These are phyloP conservation scores for Aspergillus biplanus DNA, from an alignment of 495 filamentous ascomycete species.

Conservation along the genomic window DNA sequence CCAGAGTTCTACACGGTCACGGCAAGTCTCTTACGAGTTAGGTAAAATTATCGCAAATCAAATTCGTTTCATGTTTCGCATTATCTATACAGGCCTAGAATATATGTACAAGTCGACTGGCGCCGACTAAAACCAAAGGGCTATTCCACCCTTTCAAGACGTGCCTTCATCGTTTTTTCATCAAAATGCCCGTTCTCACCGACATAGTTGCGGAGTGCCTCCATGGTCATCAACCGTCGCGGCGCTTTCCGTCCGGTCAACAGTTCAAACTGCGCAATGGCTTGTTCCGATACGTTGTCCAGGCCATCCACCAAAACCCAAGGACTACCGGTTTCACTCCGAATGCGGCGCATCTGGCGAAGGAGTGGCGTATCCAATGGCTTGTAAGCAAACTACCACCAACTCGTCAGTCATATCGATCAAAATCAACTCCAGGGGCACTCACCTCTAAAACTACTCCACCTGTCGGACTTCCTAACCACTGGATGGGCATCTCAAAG, in stretches of 20 bases:
- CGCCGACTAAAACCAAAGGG: not conserved
- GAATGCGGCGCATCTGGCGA: conserved; percentile 61
- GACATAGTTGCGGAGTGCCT: conserved; percentile 59
- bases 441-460: conserved; percentile 77
- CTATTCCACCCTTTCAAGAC: conserved; percentile 38
- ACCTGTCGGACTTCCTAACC: conserved; percentile 76
- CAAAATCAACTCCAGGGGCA: conserved; percentile 5
- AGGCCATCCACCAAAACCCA: conserved; percentile 83
- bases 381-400: conserved; percentile 67
- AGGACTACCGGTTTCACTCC: conserved; percentile 61
- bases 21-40: not conserved
- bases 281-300: conserved; percentile 79
- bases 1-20: not conserved
- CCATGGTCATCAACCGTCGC: conserved; percentile 69
- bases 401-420: conserved; percentile 23
- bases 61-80: not conserved
- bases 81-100: conserved; percentile 13
- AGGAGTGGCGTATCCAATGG: conserved; percentile 73
- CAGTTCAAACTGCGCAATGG: conserved; percentile 80
- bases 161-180: conserved; percentile 47
- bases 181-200: conserved; percentile 48
- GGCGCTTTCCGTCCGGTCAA: conserved; percentile 84
- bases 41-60: not conserved
- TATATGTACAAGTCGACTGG: conserved; percentile 11
- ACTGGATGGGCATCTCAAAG: conserved; percentile 74